Base-by-base conservation (phyloP, 495 filamentous ascomycete genomes). In the Lineolata rhizophorae region DNA sequence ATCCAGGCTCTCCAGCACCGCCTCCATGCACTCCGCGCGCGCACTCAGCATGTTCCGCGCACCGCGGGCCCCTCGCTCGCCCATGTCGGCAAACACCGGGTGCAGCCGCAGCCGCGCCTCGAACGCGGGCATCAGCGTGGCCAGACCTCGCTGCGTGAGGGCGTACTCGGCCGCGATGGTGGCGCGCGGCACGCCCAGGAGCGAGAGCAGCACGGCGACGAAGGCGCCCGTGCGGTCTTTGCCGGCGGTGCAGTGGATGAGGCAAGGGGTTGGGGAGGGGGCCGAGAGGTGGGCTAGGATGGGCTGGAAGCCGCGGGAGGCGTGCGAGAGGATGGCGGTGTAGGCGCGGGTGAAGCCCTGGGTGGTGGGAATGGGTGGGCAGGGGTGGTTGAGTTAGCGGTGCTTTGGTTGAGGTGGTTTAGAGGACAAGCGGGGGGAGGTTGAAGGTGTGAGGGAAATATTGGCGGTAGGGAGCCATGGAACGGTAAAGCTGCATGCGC, bases 1-100 rank as follows among this genome's bases (percentile, higher is more conserved):
- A 16, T 55, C 49, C 17, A 75, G 43, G 42, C 62, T 55, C 33
- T 49, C 43, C 13, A 75, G 35, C 3, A 59, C 62, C 14, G 44
- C 47, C 22, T 9, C 13, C 21, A 35, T 29, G 5, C 16, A 9
- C 25, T 29, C 32, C 25, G 20, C 20, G 6, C 29, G 35, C 18
- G 36, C 48, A 8, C 54, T 45, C 37, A 62, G 18, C 44, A 47
- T 47, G 29, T 41, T 41, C 26, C 41, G 13, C 35, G 35, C 44
- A n/a, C n/a, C n/a, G n/a, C n/a, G n/a, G 3, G 44, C 44, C 27
- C 30, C 30, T 27, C 30, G 48, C 42, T 37, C 30, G 49, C 41
- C 38, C 65, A 32, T 29, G 31, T 21, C 38, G 27, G 5, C 24
- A 8, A 39, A 39, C 33, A 3, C 34, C 34, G 6, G 22, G 6